These are phyloP conservation scores for Mycena venus DNA, from an alignment of 768 basidiomycete genomes.

Conservation along the genomic window DNA sequence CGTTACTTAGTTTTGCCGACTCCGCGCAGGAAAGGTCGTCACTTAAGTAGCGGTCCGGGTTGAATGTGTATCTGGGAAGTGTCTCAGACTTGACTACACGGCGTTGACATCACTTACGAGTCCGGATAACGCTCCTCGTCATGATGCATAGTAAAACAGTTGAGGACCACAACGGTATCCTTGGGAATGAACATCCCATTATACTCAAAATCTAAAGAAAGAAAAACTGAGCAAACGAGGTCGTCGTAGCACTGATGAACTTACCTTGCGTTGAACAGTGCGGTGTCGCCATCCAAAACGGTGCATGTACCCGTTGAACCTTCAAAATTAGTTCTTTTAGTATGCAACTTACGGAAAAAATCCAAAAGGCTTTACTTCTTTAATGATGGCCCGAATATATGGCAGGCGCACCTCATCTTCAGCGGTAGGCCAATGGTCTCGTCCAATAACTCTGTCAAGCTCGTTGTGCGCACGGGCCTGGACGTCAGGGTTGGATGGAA, in stretches of 20 bases:
- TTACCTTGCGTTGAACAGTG: conserved; percentile 36
- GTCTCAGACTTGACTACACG: neutral
- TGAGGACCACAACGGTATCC: conserved; percentile 30
- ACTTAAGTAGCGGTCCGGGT: conserved; percentile 49
- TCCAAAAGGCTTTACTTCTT: conserved; percentile 33
- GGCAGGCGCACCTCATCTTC: conserved; percentile 40
- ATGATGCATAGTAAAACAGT: conserved; percentile 35
- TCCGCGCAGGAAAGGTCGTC: conserved; percentile 41
- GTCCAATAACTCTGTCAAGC: conserved; percentile 49
- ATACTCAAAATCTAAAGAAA: conserved; percentile 46
- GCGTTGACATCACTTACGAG: conserved; percentile 26
- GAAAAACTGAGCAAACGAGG: too few relatives aligned
- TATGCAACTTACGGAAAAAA: neutral
- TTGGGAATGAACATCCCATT: conserved; percentile 47
- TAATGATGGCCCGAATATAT: conserved; percentile 46
- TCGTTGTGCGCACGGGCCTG: conserved; percentile 50
- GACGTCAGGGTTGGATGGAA: conserved; percentile 45
- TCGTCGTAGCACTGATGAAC: too few relatives aligned
- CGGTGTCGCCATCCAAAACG: conserved; percentile 21
- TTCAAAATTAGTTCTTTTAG: neutral
- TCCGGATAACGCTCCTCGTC: conserved; percentile 44
- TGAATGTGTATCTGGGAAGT: conserved; percentile 36
- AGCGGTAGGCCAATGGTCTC: conserved; percentile 40
- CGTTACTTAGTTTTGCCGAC: conserved; percentile 42
- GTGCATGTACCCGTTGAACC: conserved; percentile 22